Percentiles rank a stretch among this genome's conserved stretches.
Evolutionary conservation across 225 moss, liverwort and hornwort genomes (phyloP).

Genomic region (Anthoceros angustus): DNA sequence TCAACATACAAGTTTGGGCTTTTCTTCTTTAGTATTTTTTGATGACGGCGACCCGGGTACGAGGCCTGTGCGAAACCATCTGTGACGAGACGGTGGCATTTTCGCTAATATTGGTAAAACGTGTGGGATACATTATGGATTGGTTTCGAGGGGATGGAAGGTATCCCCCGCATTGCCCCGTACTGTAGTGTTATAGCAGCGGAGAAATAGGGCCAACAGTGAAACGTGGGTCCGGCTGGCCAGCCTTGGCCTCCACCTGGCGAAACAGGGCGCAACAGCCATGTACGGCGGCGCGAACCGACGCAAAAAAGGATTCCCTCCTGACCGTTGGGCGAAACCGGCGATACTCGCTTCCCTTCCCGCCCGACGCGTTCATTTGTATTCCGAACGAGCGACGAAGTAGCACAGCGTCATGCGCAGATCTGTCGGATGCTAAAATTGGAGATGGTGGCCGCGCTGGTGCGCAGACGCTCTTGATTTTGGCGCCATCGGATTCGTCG

Average conservation of each 20-base stretch:
- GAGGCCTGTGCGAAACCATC: no score
- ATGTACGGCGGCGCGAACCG: background rate
- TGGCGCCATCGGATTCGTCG: slow-evolving; percentile 4
- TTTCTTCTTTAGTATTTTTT: no score
- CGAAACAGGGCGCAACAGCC: background rate
- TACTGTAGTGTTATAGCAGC: no score
- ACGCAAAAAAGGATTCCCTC: background rate
- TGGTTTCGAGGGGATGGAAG: no score
- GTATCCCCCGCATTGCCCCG: no score
- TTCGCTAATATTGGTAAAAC: no score
- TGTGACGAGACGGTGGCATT: no score
- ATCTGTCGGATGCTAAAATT: slow-evolving; percentile 1
- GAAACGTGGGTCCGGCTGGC: slow-evolving; percentile 1
- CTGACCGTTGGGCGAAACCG: slow-evolving; percentile 1
- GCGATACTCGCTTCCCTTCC: background rate
- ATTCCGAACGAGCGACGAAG: background rate
- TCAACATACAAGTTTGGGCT: no score
- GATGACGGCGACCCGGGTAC: no score
- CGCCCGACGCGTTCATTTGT: slow-evolving; percentile 3
- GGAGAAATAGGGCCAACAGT: background rate
- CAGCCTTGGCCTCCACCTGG: background rate
- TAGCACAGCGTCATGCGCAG: background rate
- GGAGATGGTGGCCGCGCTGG: background rate
- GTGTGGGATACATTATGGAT: no score
- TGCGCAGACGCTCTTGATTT: background rate